A percentile compares a stretch with the other conserved stretches of the same genome.
phyloP scores from a whole-genome alignment of 108 stramenopile genomes.

The Craspedostauros australis region DNA sequence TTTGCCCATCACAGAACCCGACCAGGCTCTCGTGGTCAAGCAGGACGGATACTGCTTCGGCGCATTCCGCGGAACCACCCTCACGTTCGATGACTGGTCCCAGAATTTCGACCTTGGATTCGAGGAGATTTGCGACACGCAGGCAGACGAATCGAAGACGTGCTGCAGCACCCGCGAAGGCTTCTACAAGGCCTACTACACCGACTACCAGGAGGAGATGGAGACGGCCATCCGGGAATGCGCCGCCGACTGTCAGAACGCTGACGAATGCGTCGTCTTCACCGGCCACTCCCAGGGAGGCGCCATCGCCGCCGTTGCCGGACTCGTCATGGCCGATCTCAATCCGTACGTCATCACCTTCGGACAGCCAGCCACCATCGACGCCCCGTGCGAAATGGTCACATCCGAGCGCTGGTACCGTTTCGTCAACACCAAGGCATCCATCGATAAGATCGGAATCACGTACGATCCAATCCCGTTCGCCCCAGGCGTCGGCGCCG shows the following conservation, averaged over 20 bases:
- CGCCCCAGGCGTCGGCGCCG: constrained; percentile 19
- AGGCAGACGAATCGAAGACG: neutral
- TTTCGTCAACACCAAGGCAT: constrained; percentile 21
- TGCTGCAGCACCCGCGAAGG: constrained; percentile 23
- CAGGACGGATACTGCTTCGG: constrained; percentile 25
- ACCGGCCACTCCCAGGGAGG: constrained; percentile 30
- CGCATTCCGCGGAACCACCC: constrained; percentile 22
- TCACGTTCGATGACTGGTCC: constrained; percentile 23
- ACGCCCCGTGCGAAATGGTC: constrained; percentile 15
- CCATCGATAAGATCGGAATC: constrained; percentile 7
- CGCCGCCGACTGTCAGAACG: constrained; percentile 15
- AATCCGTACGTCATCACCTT: constrained; percentile 37
- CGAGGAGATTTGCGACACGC: constrained; percentile 8
- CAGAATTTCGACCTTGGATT: constrained; percentile 16
- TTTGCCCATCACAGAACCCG: constrained; percentile 12
- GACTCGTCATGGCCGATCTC: constrained; percentile 15
- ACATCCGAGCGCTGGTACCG: constrained; percentile 16
- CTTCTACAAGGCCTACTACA: constrained; percentile 24
- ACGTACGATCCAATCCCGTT: constrained; percentile 33
- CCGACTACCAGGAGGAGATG: neutral
- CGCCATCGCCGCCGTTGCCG: constrained; percentile 32
- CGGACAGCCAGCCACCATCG: constrained; percentile 27
- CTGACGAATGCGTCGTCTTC: constrained; percentile 29
- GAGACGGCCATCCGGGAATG: constrained; percentile 18
- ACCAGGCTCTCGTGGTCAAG: constrained; percentile 19